Base-by-base conservation (phyloP, 805 yeast genomes). In the Kregervanrija pseudodelftensis region DNA sequence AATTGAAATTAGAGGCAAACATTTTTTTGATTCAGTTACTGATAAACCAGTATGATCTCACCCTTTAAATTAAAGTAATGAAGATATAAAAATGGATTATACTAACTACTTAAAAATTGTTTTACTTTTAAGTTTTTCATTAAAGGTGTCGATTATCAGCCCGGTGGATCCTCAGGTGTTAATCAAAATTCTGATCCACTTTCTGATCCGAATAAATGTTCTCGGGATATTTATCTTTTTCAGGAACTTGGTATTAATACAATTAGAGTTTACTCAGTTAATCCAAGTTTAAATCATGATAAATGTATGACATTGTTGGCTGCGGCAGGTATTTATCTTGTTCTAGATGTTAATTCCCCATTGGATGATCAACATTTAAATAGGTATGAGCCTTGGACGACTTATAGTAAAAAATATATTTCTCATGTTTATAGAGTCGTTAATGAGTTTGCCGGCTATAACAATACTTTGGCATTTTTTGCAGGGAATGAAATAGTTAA, bases 111-210 rank as follows among this genome's bases (percentile, higher is more conserved):
- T 17, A 8, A n/a, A 8, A 4, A 4, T 30, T 15, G 8, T 13
- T 15, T 32, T 37, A 36, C 2, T 35, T 40, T 32, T 11, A 32
- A 80, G 79, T 90, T 91, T 58, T 81, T 73, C 54, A 73, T 90
- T 33, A 82, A 77, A 62, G 98, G 98, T 14, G 85, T 91, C 1
- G 98, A 91, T 62, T 90, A 90, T 59, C 97, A 91, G 58, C 97
- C 97, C 0, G 97, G 97, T 9, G 98, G 97, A 0, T 82, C 95
- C 0, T 81, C 95, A 0, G 90, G 81, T 0, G 80, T 80, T 17
- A 68, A 68, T n/a, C 63, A 56, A 3, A 49, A 56, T 7, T 59
- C 54, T 9, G 98, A 91, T 59, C 96, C 96, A 0, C 69, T 91
- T 37, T 82, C 95, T 2, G 82, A 87, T 55, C 73, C 80, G 3